These are phyloP conservation scores for Fagopyrum homotropicum DNA, from an alignment of 148 eudicot species.

Conservation along the genomic window DNA sequence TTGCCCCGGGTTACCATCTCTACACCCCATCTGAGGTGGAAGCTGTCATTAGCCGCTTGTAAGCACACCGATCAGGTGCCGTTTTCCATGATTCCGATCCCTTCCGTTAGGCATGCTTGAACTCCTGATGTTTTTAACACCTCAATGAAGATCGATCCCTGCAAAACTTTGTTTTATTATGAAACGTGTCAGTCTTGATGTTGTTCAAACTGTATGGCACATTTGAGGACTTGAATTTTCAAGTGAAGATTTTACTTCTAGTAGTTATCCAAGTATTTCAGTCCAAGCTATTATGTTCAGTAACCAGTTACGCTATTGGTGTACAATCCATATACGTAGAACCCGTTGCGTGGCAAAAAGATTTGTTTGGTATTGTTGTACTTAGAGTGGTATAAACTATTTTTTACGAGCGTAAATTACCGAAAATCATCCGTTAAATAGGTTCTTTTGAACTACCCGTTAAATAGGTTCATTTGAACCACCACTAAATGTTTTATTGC, in stretches of 20 bases:
- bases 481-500: no score
- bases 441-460: no score
- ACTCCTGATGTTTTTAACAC: neutral
- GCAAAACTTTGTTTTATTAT: neutral
- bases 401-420: no score
- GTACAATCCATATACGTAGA: no score
- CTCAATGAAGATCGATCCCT: neutral
- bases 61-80: conserved; percentile 17
- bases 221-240: neutral
- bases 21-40: conserved; percentile 93
- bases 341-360: no score
- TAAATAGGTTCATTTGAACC: no score
- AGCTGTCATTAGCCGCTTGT: conserved; percentile 75
- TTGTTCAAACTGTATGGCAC: neutral
- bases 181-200: neutral
- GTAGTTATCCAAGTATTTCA: neutral
- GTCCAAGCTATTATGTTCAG: no score
- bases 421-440: no score
- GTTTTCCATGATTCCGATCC: neutral
- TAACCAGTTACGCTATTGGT: no score
- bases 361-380: no score
- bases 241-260: neutral
- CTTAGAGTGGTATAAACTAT: no score
- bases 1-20: conserved; percentile 85
- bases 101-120: neutral